Percentiles rank a stretch among this genome's conserved stretches.
These are phyloP conservation scores for Coemansia aciculifera DNA, from an alignment of 192 early-diverging fungal genomes.

Conservation along the genomic window DNA sequence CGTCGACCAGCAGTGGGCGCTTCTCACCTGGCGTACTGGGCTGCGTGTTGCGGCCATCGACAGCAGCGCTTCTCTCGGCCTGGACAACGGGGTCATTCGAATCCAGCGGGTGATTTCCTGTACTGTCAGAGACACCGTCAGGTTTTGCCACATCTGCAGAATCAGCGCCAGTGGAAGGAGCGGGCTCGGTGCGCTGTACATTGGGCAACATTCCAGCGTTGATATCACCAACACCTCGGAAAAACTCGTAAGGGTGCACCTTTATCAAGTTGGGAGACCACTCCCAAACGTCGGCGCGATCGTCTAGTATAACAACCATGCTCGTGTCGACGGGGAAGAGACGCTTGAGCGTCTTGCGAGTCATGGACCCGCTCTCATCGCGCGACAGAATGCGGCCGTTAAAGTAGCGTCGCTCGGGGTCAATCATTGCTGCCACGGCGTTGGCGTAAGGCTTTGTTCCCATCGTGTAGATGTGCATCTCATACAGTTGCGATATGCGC, in stretches of 20 bases:
- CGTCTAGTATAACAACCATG: slow-evolving; percentile 97
- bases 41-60: slow-evolving; percentile 3
- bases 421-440: slow-evolving; percentile 81
- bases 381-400: slow-evolving; percentile 87
- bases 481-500: slow-evolving; percentile 69
- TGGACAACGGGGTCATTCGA: slow-evolving; percentile 24
- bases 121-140: not conserved
- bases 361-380: slow-evolving; percentile 86
- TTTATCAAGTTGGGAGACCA: slow-evolving; percentile 88
- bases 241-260: slow-evolving; percentile 91
- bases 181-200: slow-evolving; percentile 2
- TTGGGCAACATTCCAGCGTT: slow-evolving; percentile 65
- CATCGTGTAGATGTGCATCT: slow-evolving; percentile 99
- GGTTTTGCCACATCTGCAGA: not conserved
- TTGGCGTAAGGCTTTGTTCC: slow-evolving; percentile 92
- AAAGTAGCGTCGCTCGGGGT: slow-evolving; percentile 79
- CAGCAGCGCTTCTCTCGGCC: slow-evolving; percentile 14
- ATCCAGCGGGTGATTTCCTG: slow-evolving; percentile 18
- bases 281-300: slow-evolving; percentile 93
- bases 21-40: not conserved
- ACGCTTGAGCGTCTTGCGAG: slow-evolving; percentile 75
- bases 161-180: not conserved
- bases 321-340: slow-evolving; percentile 93
- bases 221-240: slow-evolving; percentile 93
- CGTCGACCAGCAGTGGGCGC: slow-evolving; percentile 46